Evolutionary conservation across 495 filamentous ascomycete species (phyloP), one percentile per base, ranked within the genome.

Genomic region (Tetracladium marchalianum): DNA sequence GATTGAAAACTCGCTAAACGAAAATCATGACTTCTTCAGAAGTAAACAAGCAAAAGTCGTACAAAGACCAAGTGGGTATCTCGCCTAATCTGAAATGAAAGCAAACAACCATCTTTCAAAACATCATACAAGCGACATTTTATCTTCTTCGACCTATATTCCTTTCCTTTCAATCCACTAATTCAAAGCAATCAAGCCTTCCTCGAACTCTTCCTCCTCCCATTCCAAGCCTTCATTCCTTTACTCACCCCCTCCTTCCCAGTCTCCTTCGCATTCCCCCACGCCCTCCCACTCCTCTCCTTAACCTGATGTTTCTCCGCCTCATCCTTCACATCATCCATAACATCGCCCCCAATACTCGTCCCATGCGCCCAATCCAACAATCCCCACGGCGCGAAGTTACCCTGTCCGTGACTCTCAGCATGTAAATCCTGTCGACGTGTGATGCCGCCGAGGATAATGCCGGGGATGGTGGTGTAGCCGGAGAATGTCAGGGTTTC

Each of bases 301-400:
- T 69, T 65, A n/a, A 80, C 57, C 32, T 71, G 57, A 55, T 78
- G 76, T 61, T 80, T 77, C 39, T 73, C 71, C 11, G 72, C 76
- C 62, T 84, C 78, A 24, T 63, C 62, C 22, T 67, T 66, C 32
- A 78, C 65, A 50, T 77, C 69, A 19, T 81, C 66, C 16, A 79
- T 67, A 8, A 77, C 67, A 55, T 75, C 72, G 4, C 69, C 72
- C 0, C 68, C 70, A 12, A 82, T 56, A 10, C 68, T 77, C 3
- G 88, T 90, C n/a, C 84, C 84, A 55, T 72, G 67, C 0, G 78
- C 39, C 77, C 83, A 87, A 61, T 96, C 90, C 51, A 90, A 32
- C 7, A 94, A 51, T 1, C 88, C 88, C 75, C 81, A 85, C 9
- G 79, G 72, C 0, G 81, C 84, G 56, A 74, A 95, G 53, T 95